Base-by-base conservation (phyloP, 192 early-diverging fungal genomes). In the Mycoemilia scoparia region DNA sequence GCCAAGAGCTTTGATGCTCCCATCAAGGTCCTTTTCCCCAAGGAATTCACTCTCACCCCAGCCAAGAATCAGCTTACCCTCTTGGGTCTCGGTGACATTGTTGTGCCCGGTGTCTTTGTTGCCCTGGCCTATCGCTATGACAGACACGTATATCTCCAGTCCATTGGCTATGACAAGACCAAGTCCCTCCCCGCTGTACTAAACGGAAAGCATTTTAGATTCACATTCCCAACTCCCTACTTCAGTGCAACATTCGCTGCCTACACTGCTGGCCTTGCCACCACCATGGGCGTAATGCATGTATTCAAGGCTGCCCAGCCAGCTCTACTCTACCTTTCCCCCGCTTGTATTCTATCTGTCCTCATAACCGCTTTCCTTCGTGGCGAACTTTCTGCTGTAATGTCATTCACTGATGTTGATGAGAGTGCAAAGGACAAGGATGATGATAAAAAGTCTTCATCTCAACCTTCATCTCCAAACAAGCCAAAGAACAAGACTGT, bases 61-160 rank as follows among this genome's bases (percentile, higher is more conserved):
- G 38, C 19, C 4, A 43, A 49, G 9, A 47, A 38, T 17, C 43
- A 43, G 24, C 59, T 66, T 13, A 79, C 90, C 6, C 87, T 97
- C 82, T 67, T 97, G 7, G 92, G 92, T 5, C 51, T 97, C 44
- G 92, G 92, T 30, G 92, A 97, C 34, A 97, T 97, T 49, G 88
- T 90, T 2, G 79, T 97, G 26, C 92, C 92, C 4, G 91, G 87
- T 45, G 79, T 95, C 37, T 93, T 85, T 53, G 74, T 97, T 2
- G 86, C 88, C 2, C 64, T 97, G 13, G 87, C 84, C 43, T 49
- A 92, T 41, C 66, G 78, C 27, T 95, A 82, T 44, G 92, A 97
- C 66, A 74, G 87, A 18, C 67, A 78, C 51, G 59, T 64, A 36
- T 74, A 73, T 36, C 64, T 85, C 41, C 61, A 61, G 30, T 51